Evolutionary conservation across 208 protist genomes (phyloP).

Genomic region (Tetramitus jugosus): DNA sequence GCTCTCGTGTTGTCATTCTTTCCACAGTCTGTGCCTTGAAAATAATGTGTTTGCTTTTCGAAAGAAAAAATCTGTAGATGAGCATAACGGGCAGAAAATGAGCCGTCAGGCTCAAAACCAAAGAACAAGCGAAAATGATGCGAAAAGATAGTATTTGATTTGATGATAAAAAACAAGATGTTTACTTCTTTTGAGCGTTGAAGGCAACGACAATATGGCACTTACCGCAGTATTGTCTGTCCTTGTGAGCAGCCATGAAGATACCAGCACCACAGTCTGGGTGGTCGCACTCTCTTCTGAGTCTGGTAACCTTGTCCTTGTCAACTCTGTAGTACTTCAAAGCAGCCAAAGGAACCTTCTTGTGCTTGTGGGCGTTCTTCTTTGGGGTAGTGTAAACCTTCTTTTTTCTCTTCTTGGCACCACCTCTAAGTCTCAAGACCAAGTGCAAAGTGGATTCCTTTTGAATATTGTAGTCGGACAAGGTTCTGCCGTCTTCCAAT

Average conservation of each 20-base stretch:
- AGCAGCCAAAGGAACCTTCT: slow-evolving; percentile 97
- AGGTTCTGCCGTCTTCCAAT: slow-evolving; percentile 49
- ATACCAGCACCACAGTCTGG: slow-evolving; percentile 90
- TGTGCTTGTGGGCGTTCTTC: slow-evolving; percentile 95
- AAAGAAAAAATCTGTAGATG: no score
- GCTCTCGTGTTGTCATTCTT: no score
- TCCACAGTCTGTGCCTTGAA: no score
- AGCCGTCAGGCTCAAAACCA: no score
- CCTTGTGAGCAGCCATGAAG: slow-evolving; percentile 97
- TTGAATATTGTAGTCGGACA: slow-evolving; percentile 54
- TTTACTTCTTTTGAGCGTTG: no score
- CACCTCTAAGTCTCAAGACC: slow-evolving; percentile 68
- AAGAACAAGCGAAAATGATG: no score
- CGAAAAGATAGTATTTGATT: no score
- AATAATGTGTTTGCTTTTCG: no score
- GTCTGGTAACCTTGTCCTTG: slow-evolving; percentile 81
- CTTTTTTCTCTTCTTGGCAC: slow-evolving; percentile 99
- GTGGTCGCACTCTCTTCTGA: slow-evolving; percentile 86
- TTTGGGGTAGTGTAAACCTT: slow-evolving; percentile 97
- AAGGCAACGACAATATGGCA: no score
- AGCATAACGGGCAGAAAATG: no score
- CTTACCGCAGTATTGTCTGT: slow-evolving; percentile 98
- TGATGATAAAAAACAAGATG: no score
- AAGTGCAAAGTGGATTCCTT: slow-evolving; percentile 66
- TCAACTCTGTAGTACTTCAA: slow-evolving; percentile 99